These are phyloP conservation scores for Neoboletus subvelutipes DNA, from an alignment of 768 basidiomycete genomes.

Conservation along the genomic window DNA sequence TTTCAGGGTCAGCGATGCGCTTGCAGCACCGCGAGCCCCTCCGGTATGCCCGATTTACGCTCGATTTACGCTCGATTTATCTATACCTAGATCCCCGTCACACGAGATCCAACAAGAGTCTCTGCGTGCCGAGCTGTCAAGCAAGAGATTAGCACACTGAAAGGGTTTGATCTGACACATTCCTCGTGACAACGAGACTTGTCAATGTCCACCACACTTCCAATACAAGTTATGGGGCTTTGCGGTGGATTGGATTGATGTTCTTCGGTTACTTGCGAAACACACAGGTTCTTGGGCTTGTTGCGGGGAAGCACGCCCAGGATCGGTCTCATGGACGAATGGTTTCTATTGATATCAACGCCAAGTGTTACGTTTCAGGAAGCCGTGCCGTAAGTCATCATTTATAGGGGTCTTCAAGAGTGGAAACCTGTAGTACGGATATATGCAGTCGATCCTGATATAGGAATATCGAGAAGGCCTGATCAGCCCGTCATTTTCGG, in stretches of 20 bases:
- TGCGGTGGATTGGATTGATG: neutral
- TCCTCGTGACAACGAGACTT: neutral
- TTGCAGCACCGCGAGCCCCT: neutral
- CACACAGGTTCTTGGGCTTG: neutral
- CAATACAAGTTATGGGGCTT: neutral
- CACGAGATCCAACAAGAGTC: neutral
- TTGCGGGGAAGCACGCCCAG: neutral
- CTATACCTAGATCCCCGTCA: neutral
- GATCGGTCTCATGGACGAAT: neutral
- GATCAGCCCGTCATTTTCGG: neutral
- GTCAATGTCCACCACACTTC: neutral
- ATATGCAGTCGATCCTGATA: neutral
- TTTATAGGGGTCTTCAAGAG: neutral
- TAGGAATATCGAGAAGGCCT: neutral
- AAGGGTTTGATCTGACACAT: neutral
- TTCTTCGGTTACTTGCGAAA: neutral
- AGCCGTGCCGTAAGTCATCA: slow-evolving; percentile 9
- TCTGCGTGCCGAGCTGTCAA: neutral
- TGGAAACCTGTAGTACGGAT: neutral
- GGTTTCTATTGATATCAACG: slow-evolving; percentile 15
- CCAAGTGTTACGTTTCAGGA: neutral
- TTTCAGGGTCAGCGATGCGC: slow-evolving; percentile 9
- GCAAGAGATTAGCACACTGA: neutral
- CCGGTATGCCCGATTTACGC: neutral
- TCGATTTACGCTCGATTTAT: neutral